These are phyloP conservation scores for Irpex sp. DNA, from an alignment of 1,284 basidiomycete species.

Conservation along the genomic window DNA sequence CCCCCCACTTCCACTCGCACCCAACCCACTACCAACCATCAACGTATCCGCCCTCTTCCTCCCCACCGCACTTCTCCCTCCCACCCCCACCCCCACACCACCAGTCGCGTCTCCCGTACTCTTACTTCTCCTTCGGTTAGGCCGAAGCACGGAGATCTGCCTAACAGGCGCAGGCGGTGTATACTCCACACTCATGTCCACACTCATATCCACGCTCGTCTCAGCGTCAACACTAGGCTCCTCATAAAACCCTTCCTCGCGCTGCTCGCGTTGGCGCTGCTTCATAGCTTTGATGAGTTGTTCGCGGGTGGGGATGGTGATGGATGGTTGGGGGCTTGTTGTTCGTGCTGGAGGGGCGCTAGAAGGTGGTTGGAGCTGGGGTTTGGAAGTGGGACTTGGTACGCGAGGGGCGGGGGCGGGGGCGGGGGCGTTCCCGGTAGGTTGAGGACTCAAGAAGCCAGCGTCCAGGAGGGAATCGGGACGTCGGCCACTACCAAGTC, in stretches of 20 bases:
- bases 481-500: not conserved
- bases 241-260: slow-evolving; percentile 32
- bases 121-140: slow-evolving; percentile 59
- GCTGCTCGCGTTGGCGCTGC: slow-evolving; percentile 52
- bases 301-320: slow-evolving; percentile 58
- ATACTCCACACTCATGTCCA: slow-evolving; percentile 24
- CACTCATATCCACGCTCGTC: slow-evolving; percentile 31
- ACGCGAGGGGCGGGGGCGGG: slow-evolving; percentile 38
- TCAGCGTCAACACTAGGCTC: no score
- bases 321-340: not conserved
- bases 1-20: no score
- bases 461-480: slow-evolving; percentile 3
- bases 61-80: slow-evolving; percentile 19
- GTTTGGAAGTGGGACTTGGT: slow-evolving; percentile 30
- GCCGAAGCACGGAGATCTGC: slow-evolving; percentile 33
- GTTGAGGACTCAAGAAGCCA: slow-evolving; percentile 8
- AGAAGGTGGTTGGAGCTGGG: no score
- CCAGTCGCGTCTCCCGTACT: slow-evolving; percentile 66
- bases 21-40: slow-evolving; percentile 1
- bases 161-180: slow-evolving; percentile 20
- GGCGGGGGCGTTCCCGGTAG: not conserved
- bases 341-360: not conserved
- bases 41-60: slow-evolving; percentile 22
- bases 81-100: slow-evolving; percentile 13
- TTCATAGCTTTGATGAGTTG: slow-evolving; percentile 69